Evolutionary conservation across 192 early-diverging fungal genomes (phyloP), one percentile per base, ranked within the genome.

Genomic region (Funneliformis mosseae): DNA sequence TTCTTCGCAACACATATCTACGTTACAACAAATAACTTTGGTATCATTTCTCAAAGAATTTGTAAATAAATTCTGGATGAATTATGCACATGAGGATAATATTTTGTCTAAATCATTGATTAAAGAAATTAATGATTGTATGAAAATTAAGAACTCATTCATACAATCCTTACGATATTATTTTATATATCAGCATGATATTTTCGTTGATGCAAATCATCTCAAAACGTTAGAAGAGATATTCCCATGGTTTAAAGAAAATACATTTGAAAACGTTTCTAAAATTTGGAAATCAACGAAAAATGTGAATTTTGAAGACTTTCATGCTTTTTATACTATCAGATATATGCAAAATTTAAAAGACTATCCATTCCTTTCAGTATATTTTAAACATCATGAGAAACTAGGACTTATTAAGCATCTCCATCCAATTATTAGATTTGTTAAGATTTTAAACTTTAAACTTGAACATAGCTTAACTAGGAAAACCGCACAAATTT

Each of bases 331-430:
- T 48, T 81, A 43, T 76, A 21, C 2, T 39, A 14, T 0, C 3
- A 38, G 21, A 0, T n/a, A 33, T 25, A 25, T 18, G 28, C 55
- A 80, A 62, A 61, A 80, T 39, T 12, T 39, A 10, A n/a, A 23
- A 16, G 33, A 75, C 3, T 77, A 79, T 45, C 74, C 74, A 23
- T 81, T 81, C 27, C 12, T 81, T 27, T 55, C 14, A 10, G 25
- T 76, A 75, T 81, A 63, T 42, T 76, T 81, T 63, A 66, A 81
- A 39, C 42, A 76, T 42, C 21, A 25, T 12, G 11, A 81, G 33
- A 77, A 16, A 0, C 68, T 81, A 8, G 11, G 3, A 9, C 9
- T 76, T 0, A 39, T 79, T 4, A 45, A 73, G 16, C 10, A 79
- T 74, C 23, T 79, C 0, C 33, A 45, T 33, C 67, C 78, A 33